Base-by-base conservation (phyloP, 2,329 filamentous ascomycete genomes). In the Trichoderma koningii region DNA sequence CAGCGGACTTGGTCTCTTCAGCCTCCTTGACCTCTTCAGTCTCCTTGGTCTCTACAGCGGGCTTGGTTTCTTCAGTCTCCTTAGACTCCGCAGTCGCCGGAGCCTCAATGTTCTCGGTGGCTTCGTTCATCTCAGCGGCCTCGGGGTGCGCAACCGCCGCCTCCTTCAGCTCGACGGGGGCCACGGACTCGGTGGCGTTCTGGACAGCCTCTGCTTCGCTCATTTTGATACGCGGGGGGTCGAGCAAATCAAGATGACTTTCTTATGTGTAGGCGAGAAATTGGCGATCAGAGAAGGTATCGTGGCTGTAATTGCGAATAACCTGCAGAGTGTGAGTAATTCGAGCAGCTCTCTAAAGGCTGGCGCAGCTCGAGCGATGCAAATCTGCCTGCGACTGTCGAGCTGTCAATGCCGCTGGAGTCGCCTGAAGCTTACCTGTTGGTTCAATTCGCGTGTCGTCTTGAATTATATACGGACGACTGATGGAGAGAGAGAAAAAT, bases 111-210 rank as follows among this genome's bases (percentile, higher is more conserved):
- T 5, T 10, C 42, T 56, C 38, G 10, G 19, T 42, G 12, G 38
- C 42, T 3, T 38, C 44, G 6, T 68, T 64, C n/a, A n/a, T 10
- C 50, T 42, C 65, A 34, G 55, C 67, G 7, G 28, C 42, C 21
- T 67, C 66, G 45, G 68, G 63, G 64, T 70, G 69, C 41, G 66
- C 66, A 23, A 71, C 69, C n/a, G 67, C 19, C 50, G 70, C 70
- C 7, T 72, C 66, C 55, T 38, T 38, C 12, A 38, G 12, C 34
- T 76, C 30, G 71, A 23, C 68, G 38, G 69, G 69, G 56, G 71
- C 67, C 55, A 70, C 67, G 68, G 77, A 73, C 73, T 80, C 77
- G 51, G 73, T 72, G 61, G 76, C 75, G 73, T 80, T 80, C 70
- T 73, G 72, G 53, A 77, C 73, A 66, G 75, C 74, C 66, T 78